Conservation (phyloP, 2,329 filamentous ascomycete genomes). For the Arthroderma sp. region DNA sequence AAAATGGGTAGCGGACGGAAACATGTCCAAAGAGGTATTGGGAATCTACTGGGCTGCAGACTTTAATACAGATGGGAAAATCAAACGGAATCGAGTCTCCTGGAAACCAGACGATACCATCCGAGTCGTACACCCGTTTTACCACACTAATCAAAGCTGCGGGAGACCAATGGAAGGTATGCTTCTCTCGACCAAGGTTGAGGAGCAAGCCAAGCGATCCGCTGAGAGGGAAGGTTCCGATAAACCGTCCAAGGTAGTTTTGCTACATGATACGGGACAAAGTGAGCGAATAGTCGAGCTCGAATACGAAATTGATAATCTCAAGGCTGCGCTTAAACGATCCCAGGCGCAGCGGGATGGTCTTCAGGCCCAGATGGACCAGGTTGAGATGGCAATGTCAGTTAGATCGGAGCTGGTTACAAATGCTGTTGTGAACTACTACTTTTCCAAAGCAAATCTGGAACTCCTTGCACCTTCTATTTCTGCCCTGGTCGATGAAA, state of each 20-base stretch:
- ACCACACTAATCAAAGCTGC: constrained; percentile 6
- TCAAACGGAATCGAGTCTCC: constrained; percentile 6
- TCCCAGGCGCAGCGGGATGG: constrained; percentile 7
- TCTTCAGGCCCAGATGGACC: constrained; percentile 6
- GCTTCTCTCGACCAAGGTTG: not conserved
- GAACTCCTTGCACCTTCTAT: constrained; percentile 6
- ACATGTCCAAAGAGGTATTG: constrained; percentile 6
- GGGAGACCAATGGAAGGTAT: constrained; percentile 8
- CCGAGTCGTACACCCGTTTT: not conserved
- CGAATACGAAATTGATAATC: constrained; percentile 6
- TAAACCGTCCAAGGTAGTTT: constrained; percentile 4
- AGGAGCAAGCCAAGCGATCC: constrained; percentile 1
- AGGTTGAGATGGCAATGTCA: constrained; percentile 7
- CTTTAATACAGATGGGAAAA: constrained; percentile 8
- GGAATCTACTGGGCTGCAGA: constrained; percentile 9
- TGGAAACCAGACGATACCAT: constrained; percentile 5
- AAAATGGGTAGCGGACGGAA: constrained; percentile 5
- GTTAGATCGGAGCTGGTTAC: constrained; percentile 8
- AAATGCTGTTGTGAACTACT: constrained; percentile 9
- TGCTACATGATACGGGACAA: constrained; percentile 6
- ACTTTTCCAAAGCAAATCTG: constrained; percentile 7
- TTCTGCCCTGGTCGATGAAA: constrained; percentile 6
- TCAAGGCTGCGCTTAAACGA: constrained; percentile 6
- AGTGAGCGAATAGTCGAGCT: constrained; percentile 8
- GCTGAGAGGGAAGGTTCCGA: not conserved